Conservation (phyloP, 2,329 filamentous ascomycete species). For the Pyrenophora teres region DNA sequence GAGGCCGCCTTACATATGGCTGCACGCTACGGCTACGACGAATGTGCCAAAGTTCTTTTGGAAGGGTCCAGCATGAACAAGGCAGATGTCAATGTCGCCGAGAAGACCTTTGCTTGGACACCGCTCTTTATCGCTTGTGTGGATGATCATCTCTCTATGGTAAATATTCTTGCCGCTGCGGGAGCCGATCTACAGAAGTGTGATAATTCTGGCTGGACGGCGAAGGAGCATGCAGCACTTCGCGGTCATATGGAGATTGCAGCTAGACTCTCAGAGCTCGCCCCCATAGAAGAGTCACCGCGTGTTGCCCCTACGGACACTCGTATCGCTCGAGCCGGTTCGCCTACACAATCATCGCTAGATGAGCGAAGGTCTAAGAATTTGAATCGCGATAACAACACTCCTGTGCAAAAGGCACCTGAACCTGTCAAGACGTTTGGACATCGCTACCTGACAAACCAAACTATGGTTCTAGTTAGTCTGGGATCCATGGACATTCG, state of each 20-base stretch:
- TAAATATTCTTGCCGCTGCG: conserved; percentile 75
- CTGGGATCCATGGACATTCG: conserved; percentile 93
- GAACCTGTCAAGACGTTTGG: conserved; percentile 95
- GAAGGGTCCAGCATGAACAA: conserved; percentile 72
- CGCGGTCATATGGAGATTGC: conserved; percentile 87
- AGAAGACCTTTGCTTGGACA: conserved; percentile 91
- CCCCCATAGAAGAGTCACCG: conserved; percentile 41
- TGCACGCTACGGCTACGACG: conserved; percentile 81
- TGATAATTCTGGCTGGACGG: conserved; percentile 92
- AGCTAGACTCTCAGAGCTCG: conserved; percentile 65
- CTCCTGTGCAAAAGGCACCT: conserved; percentile 54
- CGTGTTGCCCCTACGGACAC: conserved; percentile 34
- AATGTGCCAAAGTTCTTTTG: conserved; percentile 78
- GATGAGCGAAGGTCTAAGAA: conserved; percentile 51
- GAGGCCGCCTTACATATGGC: conserved; percentile 93
- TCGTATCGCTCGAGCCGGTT: conserved; percentile 43
- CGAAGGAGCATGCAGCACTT: conserved; percentile 88
- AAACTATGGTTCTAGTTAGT: conserved; percentile 89
- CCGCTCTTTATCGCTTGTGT: conserved; percentile 92
- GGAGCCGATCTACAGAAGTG: conserved; percentile 74
- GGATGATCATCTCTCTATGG: conserved; percentile 78
- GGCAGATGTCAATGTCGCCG: conserved; percentile 74
- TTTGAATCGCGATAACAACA: conserved; percentile 46
- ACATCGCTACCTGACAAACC: conserved; percentile 87
- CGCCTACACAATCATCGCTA: conserved; percentile 63